Conservation (phyloP, 257 asterid species). For the Solanum ahanhuiri region DNA sequence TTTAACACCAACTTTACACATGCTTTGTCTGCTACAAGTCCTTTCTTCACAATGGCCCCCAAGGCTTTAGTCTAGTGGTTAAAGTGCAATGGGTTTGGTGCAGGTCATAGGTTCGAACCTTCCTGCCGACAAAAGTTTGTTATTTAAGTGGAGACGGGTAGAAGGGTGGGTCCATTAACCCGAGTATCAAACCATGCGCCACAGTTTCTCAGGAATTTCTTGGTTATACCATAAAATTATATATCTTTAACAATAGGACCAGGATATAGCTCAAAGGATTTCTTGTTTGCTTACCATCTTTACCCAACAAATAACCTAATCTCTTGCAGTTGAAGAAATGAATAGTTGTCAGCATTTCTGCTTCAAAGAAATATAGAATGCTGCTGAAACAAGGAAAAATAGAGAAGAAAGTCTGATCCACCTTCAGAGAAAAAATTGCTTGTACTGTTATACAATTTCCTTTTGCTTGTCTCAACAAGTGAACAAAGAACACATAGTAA, state of each 20-base stretch:
- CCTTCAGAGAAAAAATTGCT: background rate
- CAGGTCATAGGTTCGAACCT: background rate
- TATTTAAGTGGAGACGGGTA: background rate
- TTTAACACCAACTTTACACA: background rate
- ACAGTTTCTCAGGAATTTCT: background rate
- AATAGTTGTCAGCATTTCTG: background rate
- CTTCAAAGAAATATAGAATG: background rate
- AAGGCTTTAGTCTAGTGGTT: background rate
- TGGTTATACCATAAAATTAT: background rate
- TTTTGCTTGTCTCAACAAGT: background rate
- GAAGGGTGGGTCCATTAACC: background rate
- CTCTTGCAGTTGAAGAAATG: background rate
- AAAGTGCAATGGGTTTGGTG: background rate
- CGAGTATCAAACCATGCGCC: background rate
- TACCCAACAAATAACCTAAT: background rate
- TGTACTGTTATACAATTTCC: background rate
- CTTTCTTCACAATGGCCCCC: background rate
- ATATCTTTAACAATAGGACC: background rate
- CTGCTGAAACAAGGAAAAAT: background rate
- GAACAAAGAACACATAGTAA: background rate
- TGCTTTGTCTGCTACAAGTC: background rate
- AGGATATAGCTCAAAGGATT: background rate
- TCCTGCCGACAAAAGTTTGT: background rate
- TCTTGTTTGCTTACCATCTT: background rate
- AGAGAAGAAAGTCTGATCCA: background rate